Conservation (phyloP, 2,329 filamentous ascomycete species). For the Beauveria rudraprayagi region DNA sequence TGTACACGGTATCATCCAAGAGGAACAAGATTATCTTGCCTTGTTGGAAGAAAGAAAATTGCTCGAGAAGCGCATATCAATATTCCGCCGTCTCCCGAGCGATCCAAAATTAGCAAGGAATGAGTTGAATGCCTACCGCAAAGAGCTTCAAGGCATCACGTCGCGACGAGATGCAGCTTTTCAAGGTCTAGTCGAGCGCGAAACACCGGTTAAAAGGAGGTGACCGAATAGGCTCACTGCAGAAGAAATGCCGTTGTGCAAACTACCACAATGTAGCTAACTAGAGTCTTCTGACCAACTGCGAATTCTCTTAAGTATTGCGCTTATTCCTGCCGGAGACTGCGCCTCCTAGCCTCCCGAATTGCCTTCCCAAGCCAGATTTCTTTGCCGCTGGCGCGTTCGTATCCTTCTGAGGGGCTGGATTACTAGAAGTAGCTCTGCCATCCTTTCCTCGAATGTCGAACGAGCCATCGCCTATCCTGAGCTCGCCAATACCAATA, state of each 20-base stretch:
- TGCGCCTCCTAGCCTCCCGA: conserved; percentile 64
- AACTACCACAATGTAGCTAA: neutral
- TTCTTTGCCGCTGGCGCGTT: conserved; percentile 45
- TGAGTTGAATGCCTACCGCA: conserved; percentile 61
- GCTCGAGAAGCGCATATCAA: conserved; percentile 53
- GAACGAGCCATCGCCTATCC: conserved; percentile 32
- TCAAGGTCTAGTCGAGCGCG: conserved; percentile 59
- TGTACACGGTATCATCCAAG: conserved; percentile 48
- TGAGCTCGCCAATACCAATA: conserved; percentile 35
- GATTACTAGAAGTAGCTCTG: conserved; percentile 21
- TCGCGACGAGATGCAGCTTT: conserved; percentile 64
- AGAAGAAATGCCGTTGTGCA: neutral
- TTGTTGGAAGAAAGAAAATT: conserved; percentile 50
- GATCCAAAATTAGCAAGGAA: conserved; percentile 59
- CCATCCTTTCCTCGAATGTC: conserved; percentile 36
- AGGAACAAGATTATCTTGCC: conserved; percentile 50
- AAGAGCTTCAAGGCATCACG: conserved; percentile 53
- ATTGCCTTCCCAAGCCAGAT: conserved; percentile 57
- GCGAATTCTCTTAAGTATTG: conserved; percentile 18
- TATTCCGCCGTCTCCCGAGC: conserved; percentile 65
- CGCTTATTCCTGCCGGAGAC: conserved; percentile 57
- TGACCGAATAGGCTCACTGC: conserved; percentile 11
- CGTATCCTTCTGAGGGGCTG: conserved; percentile 43
- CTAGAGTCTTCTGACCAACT: neutral
- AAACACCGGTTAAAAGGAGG: conserved; percentile 42